These are phyloP conservation scores for Suhomyces tanzawaensis DNA, from an alignment of 805 yeast species.

Conservation along the genomic window DNA sequence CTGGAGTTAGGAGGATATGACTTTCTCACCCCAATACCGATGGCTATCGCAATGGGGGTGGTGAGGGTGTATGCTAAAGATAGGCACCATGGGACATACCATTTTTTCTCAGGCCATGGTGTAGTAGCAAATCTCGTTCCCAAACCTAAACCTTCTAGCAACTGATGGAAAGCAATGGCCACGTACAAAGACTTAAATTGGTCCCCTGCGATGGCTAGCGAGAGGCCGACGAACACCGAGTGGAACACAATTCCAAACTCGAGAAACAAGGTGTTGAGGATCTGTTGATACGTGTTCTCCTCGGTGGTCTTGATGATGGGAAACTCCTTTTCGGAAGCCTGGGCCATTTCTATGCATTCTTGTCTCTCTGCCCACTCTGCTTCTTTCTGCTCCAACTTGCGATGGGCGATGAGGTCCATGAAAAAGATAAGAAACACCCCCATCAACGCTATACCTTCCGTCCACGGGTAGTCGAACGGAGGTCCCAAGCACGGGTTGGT, in stretches of 20 bases:
- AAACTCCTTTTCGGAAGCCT: neutral
- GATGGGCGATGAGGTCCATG: conserved; percentile 26
- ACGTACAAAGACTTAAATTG: conserved; percentile 27
- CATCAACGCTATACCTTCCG: conserved; percentile 32
- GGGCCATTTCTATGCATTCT: neutral
- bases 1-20: conserved; percentile 59
- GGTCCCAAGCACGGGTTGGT: conserved; percentile 26
- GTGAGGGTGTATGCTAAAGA: conserved; percentile 38
- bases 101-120: conserved; percentile 24
- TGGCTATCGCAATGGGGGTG: conserved; percentile 74
- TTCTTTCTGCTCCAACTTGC: conserved; percentile 9
- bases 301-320: neutral
- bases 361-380: neutral
- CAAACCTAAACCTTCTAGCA: conserved; percentile 33
- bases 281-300: conserved; percentile 42
- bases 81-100: conserved; percentile 47
- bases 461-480: conserved; percentile 29
- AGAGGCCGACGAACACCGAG: conserved; percentile 32
- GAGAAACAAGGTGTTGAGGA: conserved; percentile 47
- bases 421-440: conserved; percentile 30
- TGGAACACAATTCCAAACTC: conserved; percentile 36
- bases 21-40: conserved; percentile 73
- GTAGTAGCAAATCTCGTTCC: conserved; percentile 30
- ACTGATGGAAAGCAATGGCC: conserved; percentile 31
- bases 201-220: conserved; percentile 31